A percentile compares a stretch with the other conserved stretches of the same genome.
phyloP scores from a whole-genome alignment of 1,139 yeast genomes.

The Yamadazyma spencermartinsiae region DNA sequence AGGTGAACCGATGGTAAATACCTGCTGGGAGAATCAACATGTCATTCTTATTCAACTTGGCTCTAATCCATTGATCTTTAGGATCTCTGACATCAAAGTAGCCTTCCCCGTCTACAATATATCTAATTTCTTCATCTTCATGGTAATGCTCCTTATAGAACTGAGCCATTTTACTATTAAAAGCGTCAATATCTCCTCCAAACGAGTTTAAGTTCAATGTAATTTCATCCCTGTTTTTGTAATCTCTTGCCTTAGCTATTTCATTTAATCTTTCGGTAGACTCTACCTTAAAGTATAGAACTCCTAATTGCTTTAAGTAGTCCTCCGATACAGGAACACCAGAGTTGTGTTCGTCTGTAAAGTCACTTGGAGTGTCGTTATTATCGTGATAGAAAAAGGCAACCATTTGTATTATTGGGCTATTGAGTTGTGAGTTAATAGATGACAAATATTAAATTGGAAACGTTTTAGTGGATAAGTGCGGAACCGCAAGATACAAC shows the following conservation, averaged over 20 bases:
- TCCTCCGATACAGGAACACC: constrained; percentile 56
- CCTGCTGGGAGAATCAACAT: constrained; percentile 84
- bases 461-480: no score
- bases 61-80: constrained; percentile 77
- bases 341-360: constrained; percentile 74
- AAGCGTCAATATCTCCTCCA: constrained; percentile 59
- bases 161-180: constrained; percentile 62
- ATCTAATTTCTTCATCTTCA: constrained; percentile 96
- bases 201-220: constrained; percentile 60
- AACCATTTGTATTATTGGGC: no score
- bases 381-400: constrained; percentile 75
- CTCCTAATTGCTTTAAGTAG: constrained; percentile 63
- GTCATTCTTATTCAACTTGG: constrained; percentile 64
- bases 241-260: constrained; percentile 67
- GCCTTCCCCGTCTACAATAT: constrained; percentile 86
- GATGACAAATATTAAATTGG: no score
- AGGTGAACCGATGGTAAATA: constrained; percentile 87
- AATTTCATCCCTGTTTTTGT: constrained; percentile 79
- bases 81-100: constrained; percentile 82
- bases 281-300: constrained; percentile 58
- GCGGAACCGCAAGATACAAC: no score
- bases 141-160: constrained; percentile 90
- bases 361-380: constrained; percentile 54
- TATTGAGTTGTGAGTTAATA: background rate
- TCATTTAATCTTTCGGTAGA: constrained; percentile 59